A percentile compares a stretch with the other conserved stretches of the same genome.
Conservation (phyloP, 495 filamentous ascomycete species). For the Penicillium antarcticum region DNA sequence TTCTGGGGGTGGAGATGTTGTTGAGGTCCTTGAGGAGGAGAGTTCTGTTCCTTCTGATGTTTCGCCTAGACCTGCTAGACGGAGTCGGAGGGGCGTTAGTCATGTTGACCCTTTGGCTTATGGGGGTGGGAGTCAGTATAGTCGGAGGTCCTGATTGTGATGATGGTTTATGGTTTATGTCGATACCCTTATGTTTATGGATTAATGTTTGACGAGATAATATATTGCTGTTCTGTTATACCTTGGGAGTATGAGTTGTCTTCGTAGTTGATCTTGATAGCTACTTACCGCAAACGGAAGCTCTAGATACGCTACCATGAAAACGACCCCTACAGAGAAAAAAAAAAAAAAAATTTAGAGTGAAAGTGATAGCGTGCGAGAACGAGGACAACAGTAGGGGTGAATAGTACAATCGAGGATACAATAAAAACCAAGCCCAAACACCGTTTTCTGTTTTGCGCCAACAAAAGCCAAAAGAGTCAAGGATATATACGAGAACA, state of each 20-base stretch:
- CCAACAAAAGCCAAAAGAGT: constrained; percentile 9
- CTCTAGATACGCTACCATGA: no score
- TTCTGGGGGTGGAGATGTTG: constrained; percentile 24
- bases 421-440: neutral
- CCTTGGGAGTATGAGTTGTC: no score
- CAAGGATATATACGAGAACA: constrained; percentile 13
- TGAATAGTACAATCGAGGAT: constrained; percentile 4
- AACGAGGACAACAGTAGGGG: neutral
- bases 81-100: constrained; percentile 19
- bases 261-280: no score
- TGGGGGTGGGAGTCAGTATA: constrained; percentile 29
- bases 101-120: constrained; percentile 25
- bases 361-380: no score
- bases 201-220: no score
- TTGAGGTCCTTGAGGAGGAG: constrained; percentile 35
- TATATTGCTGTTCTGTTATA: no score
- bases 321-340: neutral
- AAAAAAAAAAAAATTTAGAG: neutral
- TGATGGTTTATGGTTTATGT: neutral
- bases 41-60: constrained; percentile 14
- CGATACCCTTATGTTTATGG: neutral
- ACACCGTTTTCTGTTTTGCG: constrained; percentile 16
- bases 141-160: constrained; percentile 1
- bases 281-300: no score
- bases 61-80: constrained; percentile 14